Conservation (phyloP, 495 filamentous ascomycete genomes). For the Aspergillus panamensis region DNA sequence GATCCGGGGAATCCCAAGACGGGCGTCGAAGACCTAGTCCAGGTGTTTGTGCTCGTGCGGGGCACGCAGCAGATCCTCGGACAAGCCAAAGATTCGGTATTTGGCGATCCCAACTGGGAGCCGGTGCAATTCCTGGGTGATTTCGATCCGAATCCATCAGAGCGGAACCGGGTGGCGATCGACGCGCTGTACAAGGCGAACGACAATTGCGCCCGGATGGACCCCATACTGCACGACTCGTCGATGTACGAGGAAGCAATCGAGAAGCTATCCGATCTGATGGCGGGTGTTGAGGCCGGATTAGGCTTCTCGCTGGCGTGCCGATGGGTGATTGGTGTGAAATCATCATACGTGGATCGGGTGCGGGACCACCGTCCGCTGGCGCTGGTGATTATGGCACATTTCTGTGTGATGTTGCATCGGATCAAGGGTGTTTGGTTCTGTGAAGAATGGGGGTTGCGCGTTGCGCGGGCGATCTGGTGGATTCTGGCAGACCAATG, state of each 20-base stretch:
- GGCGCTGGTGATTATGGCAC: constrained; percentile 48
- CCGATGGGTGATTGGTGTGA: constrained; percentile 50
- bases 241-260: constrained; percentile 34
- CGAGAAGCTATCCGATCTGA: constrained; percentile 32
- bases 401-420: constrained; percentile 46
- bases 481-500: constrained; percentile 35
- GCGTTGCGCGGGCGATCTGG: constrained; percentile 39
- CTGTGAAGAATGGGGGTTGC: constrained; percentile 43
- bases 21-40: constrained; percentile 39
- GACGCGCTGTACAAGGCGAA: constrained; percentile 31
- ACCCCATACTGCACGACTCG: constrained; percentile 30
- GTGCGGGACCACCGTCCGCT: constrained; percentile 51
- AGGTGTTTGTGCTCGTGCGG: constrained; percentile 43
- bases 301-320: constrained; percentile 28
- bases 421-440: constrained; percentile 44
- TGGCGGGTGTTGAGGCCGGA: constrained; percentile 28
- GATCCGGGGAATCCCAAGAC: constrained; percentile 35
- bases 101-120: constrained; percentile 28
- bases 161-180: constrained; percentile 22
- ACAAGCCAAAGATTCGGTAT: constrained; percentile 18
- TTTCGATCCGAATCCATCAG: constrained; percentile 18
- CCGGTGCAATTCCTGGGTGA: constrained; percentile 33
- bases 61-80: constrained; percentile 45
- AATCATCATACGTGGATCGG: constrained; percentile 47
- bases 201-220: constrained; percentile 23